Base-by-base conservation (phyloP, 257 asterid species). In the Nicotiana knightiana region DNA sequence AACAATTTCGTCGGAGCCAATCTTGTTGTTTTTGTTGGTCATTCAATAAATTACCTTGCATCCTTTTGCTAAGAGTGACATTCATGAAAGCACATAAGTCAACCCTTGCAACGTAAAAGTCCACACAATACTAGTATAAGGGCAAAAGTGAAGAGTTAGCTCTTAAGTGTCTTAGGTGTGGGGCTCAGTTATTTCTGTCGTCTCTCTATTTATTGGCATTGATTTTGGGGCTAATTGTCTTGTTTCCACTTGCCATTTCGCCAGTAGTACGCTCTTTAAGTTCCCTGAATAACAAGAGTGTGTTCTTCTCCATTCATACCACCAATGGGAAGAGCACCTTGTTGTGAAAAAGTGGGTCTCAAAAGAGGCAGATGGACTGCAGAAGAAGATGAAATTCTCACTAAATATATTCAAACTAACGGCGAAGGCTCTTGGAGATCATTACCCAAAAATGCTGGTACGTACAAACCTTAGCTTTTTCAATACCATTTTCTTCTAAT, bases 361-460 rank as follows among this genome's bases (percentile, higher is more conserved):
- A 93, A 85, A 48, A 89, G 93, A 75, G 99, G 99, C 58, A 89
- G 95, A 85, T 95, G 99, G 98, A 91, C 97, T 6, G 85, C 89
- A 0, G 99, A 95, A 73, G 99, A 95, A 90, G 98, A 95, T 80
- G 89, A 89, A 18, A 82, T 85, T 21, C 92, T 95, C 37, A 82
- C 82, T 62, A 91, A 88, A 6, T 95, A 92, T 81, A 92, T 95
- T 26, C 71, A 83, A 64, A 87, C 87, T 9, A 84, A 92, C 66
- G 99, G 99, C 9, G 97, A 95, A 87, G 99, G 98, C 57, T 91
- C 93, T 1, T 95, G 97, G 98, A 91, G 98, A 85, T 88, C 97
- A 7, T 81, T 95, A 51, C 99, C 99, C 76, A 90, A 91, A 82
- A 92, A 95, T 90, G 99, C 99, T 39, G 99, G 99, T 95, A 86